A percentile compares a stretch with the other conserved stretches of the same genome.
These are phyloP conservation scores for Aspergillus sclerotialis DNA, from an alignment of 2,329 filamentous ascomycete species.

Conservation along the genomic window DNA sequence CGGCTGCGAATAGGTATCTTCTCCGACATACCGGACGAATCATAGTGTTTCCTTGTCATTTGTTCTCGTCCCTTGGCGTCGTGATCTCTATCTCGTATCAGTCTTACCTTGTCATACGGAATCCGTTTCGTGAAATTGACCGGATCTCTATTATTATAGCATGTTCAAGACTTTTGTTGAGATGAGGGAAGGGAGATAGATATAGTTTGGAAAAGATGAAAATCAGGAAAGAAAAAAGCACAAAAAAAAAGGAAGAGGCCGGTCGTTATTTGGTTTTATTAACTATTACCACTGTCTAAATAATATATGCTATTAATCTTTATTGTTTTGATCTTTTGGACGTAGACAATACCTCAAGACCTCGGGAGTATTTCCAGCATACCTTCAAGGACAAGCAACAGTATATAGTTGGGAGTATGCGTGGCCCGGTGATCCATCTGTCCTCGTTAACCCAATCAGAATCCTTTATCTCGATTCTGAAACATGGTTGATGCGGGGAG, in stretches of 20 bases:
- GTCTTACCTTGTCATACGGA: background rate
- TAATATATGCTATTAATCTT: constrained; percentile 1
- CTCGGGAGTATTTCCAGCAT: no score
- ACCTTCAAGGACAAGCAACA: no score
- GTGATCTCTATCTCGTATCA: background rate
- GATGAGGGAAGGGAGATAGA: background rate
- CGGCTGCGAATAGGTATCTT: constrained; percentile 71
- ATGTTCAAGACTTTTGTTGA: background rate
- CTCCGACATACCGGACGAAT: constrained; percentile 61
- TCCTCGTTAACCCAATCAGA: no score
- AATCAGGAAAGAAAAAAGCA: background rate
- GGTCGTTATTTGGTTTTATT: constrained; percentile 1
- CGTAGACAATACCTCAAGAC: no score
- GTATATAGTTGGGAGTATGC: no score
- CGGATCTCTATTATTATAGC: background rate
- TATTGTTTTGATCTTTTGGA: background rate
- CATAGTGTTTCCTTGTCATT: constrained; percentile 14
- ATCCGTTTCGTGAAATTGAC: background rate
- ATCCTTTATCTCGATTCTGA: no score
- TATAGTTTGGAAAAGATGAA: background rate
- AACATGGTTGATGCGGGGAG: no score
- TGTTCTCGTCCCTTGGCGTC: constrained; percentile 2
- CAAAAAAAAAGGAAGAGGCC: background rate
- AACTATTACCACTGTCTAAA: constrained; percentile 1
- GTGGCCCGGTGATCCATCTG: no score